Percentiles rank a stretch among this genome's conserved stretches.
phyloP scores from a whole-genome alignment of 495 filamentous ascomycete genomes.

The Darksidea phi region DNA sequence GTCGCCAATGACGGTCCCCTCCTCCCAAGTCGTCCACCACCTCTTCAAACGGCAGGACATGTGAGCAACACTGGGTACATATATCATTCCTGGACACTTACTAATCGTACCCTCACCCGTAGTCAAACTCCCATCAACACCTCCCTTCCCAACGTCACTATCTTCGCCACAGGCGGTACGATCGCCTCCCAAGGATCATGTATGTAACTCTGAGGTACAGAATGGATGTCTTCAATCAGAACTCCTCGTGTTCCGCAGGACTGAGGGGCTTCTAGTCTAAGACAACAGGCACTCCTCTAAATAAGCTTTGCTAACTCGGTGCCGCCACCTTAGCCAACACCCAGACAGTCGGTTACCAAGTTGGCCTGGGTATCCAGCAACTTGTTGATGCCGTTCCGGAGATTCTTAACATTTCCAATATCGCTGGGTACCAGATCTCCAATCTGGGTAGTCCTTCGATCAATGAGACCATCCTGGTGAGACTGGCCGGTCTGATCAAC shows the following conservation, averaged over 20 bases:
- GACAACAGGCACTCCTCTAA: too few species aligned
- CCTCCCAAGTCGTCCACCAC: not conserved
- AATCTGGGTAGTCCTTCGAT: slow-evolving; percentile 46
- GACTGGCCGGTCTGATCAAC: slow-evolving; percentile 47
- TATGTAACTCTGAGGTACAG: too few species aligned
- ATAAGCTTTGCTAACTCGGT: too few species aligned
- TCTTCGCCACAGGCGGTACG: slow-evolving; percentile 54
- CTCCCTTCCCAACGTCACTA: slow-evolving; percentile 52
- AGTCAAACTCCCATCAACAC: slow-evolving; percentile 48
- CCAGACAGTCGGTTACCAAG: slow-evolving; percentile 50
- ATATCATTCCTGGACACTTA: too few species aligned
- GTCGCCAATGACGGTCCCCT: not conserved
- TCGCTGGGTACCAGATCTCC: slow-evolving; percentile 50
- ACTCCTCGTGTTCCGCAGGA: too few species aligned
- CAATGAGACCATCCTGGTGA: slow-evolving; percentile 47
- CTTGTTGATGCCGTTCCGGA: slow-evolving; percentile 48
- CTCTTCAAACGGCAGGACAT: slow-evolving; percentile 26
- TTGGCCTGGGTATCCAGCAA: slow-evolving; percentile 47
- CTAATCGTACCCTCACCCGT: too few species aligned
- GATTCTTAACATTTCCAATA: slow-evolving; percentile 50
- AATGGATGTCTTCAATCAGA: too few species aligned
- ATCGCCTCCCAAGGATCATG: slow-evolving; percentile 49
- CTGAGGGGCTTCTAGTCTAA: too few species aligned
- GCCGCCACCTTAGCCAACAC: too few species aligned
- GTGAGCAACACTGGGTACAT: too few species aligned